Evolutionary conservation across 2,329 filamentous ascomycete genomes (phyloP), one percentile per base, ranked within the genome.

Genomic region (Sporothrix dimorphospora): DNA sequence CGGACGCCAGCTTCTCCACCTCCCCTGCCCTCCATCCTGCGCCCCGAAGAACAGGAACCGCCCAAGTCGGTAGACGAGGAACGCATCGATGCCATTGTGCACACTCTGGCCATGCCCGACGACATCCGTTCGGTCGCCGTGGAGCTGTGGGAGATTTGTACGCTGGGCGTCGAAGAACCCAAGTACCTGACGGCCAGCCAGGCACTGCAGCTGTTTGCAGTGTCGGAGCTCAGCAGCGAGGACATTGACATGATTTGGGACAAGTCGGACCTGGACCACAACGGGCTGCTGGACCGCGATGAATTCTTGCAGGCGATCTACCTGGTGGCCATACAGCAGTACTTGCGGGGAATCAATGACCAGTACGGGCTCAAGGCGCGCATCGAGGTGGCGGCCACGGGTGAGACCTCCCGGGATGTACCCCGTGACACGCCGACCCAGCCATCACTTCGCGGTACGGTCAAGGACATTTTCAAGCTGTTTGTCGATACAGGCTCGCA

Each of bases 291-390:
- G 51, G 74, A 75, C 21, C 74, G 71, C 55, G 74, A 75, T 1
- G 77, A 77, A 67, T 78, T 69, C 61, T 63, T 77, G 4, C 73
- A 75, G 45, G 76, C 76, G 19, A 76, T 78, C 73, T 76, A 75
- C 73, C 40, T 75, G 7, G 75, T 78, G 21, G 74, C 61, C 6
- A 53, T 71, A 34, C 70, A 71, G 70, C 61, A 67, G 49, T 45
- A 59, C 24, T 6, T 71, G 61, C 53, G 68, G 6, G 68, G 68
- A 1, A 47, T 70, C 51, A 70, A 30, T 40, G 68, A 70, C 38
- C 47, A 59, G 53, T 70, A 70, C 16, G 53, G 49, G 12, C 68
- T 70, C 21, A 14, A 42, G 30, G 42, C 34, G 16, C 68, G 38
- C 11, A 7, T 51, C 24, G 27, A 45, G 6, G 66, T 47, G 47